Base-by-base conservation (phyloP, 352 stramenopile genomes). In the Aphanomyces astaci region DNA sequence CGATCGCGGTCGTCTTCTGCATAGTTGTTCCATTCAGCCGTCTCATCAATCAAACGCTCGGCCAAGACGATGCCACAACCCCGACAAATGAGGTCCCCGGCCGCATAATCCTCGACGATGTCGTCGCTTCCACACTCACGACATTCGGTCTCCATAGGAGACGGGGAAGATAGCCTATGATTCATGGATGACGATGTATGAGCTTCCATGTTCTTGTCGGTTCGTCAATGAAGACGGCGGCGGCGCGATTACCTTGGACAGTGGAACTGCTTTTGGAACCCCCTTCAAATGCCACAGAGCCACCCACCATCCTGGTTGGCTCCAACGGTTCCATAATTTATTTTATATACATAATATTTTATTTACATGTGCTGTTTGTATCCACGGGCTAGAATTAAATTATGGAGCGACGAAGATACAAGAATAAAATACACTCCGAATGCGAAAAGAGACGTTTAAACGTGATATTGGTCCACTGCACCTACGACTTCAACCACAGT, bases 1-100 rank as follows among this genome's bases (percentile, higher is more conserved):
- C 73, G 71, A 90, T 81, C 75, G 81, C 84, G 73, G 71, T 93
- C 84, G 81, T 93, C 84, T 75, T 93, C 90, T 82, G 81, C 81
- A 90, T 89, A 93, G 59, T 77, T 93, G 70, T 80, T 78, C 84
- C 84, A 93, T 78, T 93, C 84, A 72, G 84, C 81, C 63, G 84
- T 86, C 79, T 93, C 84, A 84, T 93, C 84, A 77, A 93, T 85
- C 71, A 93, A 89, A 74, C 82, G 78, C 80, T 93, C 84, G 86
- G 81, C 82, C 73, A 93, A 80, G 75, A 93, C 84, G 75, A 93
- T 86, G 68, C 84, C 84, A 78, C 84, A 93, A 49, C 73, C 73
- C 65, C 84, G 80, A 74, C 84, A 93, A 70, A 93, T 82, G 69
- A 93, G 82, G 72, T 93, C 84, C 40, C 84, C 84, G 32, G 84